Evolutionary conservation across 768 basidiomycete species (phyloP).

Genomic region (Paxillus involutus): DNA sequence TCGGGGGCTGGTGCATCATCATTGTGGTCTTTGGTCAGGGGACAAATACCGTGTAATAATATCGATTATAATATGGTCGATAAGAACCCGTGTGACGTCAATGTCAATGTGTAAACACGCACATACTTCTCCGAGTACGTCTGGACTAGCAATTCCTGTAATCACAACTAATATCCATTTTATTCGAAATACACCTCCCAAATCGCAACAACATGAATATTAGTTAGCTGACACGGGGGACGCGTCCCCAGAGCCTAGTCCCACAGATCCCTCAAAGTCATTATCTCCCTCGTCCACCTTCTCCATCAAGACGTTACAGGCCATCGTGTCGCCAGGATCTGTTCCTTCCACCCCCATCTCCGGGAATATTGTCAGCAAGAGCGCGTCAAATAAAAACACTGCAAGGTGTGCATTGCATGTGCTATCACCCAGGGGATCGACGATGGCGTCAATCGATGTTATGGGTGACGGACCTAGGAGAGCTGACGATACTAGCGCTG

Average conservation of each 20-base stretch:
- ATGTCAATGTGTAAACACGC: slow-evolving; percentile 26
- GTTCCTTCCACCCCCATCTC: slow-evolving; percentile 52
- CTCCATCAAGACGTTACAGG: not conserved
- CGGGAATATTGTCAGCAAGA: slow-evolving; percentile 74
- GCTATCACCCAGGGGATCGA: slow-evolving; percentile 60
- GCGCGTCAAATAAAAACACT: slow-evolving; percentile 69
- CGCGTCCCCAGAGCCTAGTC: not conserved
- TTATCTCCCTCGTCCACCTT: not conserved
- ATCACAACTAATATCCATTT: too few species aligned
- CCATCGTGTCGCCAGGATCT: too few species aligned
- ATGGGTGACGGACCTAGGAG: slow-evolving; percentile 55
- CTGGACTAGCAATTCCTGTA: too few species aligned
- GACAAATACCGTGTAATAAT: slow-evolving; percentile 2
- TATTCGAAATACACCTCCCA: too few species aligned
- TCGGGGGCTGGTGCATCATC: slow-evolving; percentile 53
- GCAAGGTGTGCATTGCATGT: slow-evolving; percentile 81
- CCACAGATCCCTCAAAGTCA: not conserved
- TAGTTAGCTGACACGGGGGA: not conserved
- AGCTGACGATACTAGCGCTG: slow-evolving; percentile 38
- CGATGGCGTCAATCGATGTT: slow-evolving; percentile 47
- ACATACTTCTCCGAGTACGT: slow-evolving; percentile 9
- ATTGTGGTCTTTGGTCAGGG: slow-evolving; percentile 24
- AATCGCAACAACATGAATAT: not conserved
- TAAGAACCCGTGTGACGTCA: slow-evolving; percentile 23
- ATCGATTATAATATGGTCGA: not conserved